Percentiles rank a stretch among this genome's conserved stretches.
Evolutionary conservation across 352 stramenopile genomes (phyloP).

Genomic region (Phytophthora idaei): DNA sequence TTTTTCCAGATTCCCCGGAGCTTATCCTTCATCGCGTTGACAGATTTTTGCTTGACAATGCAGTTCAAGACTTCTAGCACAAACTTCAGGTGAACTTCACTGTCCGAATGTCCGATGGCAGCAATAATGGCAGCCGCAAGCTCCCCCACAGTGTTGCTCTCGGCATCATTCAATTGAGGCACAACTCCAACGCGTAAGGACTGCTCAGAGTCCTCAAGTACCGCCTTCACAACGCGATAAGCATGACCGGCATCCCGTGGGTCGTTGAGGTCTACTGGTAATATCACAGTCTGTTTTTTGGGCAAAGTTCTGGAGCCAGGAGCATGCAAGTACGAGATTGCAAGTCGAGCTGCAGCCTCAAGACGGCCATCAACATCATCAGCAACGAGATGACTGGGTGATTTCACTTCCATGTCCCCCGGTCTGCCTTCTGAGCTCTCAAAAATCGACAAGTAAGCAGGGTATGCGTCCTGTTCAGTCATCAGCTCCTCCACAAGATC

Average conservation of each 20-base stretch:
- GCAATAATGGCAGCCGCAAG: conserved; percentile 56
- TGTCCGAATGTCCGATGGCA: conserved; percentile 59
- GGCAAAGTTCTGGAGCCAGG: conserved; percentile 44
- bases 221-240: conserved; percentile 61
- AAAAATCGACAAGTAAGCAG: conserved; percentile 77
- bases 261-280: conserved; percentile 59
- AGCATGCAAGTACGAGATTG: conserved; percentile 70
- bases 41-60: conserved; percentile 56
- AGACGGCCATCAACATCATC: conserved; percentile 68
- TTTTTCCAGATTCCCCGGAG: conserved; percentile 51
- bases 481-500: conserved; percentile 79
- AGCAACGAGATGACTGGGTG: conserved; percentile 54
- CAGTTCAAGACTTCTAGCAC: conserved; percentile 63
- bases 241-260: conserved; percentile 59
- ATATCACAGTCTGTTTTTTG: conserved; percentile 81
- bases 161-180: conserved; percentile 38
- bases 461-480: conserved; percentile 58
- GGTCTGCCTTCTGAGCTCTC: conserved; percentile 29
- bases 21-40: conserved; percentile 57
- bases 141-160: conserved; percentile 35
- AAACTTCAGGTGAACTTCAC: conserved; percentile 55
- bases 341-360: conserved; percentile 46
- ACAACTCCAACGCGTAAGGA: conserved; percentile 66
- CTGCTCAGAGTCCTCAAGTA: conserved; percentile 71
- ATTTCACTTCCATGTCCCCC: conserved; percentile 21